Conservation (phyloP, 176 grass and related monocot genomes). For the Musa itinerans region DNA sequence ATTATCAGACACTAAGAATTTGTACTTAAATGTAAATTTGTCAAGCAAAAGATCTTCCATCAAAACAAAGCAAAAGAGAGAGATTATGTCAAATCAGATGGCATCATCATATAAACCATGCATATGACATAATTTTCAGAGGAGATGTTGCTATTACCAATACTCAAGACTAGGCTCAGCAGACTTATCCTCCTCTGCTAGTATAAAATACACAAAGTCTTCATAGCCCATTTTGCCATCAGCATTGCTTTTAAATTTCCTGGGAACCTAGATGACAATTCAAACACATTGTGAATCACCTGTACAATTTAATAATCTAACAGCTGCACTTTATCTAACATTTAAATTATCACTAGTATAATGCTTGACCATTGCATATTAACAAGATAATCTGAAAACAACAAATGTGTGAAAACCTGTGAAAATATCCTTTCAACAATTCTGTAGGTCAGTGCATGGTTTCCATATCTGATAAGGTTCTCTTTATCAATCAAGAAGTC, state of each 20-base stretch:
- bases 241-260: conserved; percentile 87
- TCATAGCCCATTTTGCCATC: conserved; percentile 99
- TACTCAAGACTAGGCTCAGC: conserved; percentile 97
- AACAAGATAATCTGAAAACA: background rate
- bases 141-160: conserved; percentile 47
- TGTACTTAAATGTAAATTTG: background rate
- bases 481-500: conserved; percentile 96
- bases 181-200: conserved; percentile 98
- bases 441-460: conserved; percentile 91
- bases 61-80: background rate
- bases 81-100: background rate
- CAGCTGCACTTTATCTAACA: too few species aligned
- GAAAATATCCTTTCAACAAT: conserved; percentile 97
- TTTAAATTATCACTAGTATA: background rate
- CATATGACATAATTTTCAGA: background rate
- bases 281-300: conserved; percentile 22
- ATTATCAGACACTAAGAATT: background rate
- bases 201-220: conserved; percentile 99
- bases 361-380: background rate
- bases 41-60: background rate
- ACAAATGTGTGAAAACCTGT: conserved; percentile 38
- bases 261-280: conserved; percentile 49
- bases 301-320: background rate
- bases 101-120: background rate
- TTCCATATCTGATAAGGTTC: conserved; percentile 96